Evolutionary conservation across 495 filamentous ascomycete species (phyloP), one percentile per base, ranked within the genome.

Genomic region (Hapsidospora chrysogenum): DNA sequence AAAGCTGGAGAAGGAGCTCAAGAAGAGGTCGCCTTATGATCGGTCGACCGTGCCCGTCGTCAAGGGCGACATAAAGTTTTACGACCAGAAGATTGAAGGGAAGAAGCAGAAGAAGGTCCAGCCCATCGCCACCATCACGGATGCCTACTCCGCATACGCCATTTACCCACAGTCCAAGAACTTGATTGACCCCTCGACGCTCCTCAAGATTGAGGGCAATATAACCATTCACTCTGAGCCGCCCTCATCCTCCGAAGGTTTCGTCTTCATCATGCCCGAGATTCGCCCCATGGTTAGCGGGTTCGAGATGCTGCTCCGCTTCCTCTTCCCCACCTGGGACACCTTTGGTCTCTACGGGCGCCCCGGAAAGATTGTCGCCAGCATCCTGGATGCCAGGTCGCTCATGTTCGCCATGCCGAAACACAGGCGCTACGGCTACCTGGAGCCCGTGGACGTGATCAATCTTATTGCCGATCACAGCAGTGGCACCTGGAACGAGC

Each of bases 331-430:
- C 1, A 81, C 82, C 0, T 99, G 82, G 58, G 89, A 99, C 49
- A 80, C 83, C 0, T 96, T 94, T 53, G 77, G 68, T 17, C 63
- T 96, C 10, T 99, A 99, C 45, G 89, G 89, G 5, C 80, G 89
- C 13, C 89, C 89, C 7, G 82, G 70, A 18, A 76, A 81, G 39
- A 63, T 99, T 17, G 74, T 93, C 31, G 81, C 89, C 1, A 92
- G 92, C 46, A 75, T 78, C 0, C 71, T 81, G 17, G 84, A 99
- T 53, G 61, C 76, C 3, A 76, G 80, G 39, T 87, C 89, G 39
- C 64, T 99, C 45, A 99, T 99, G 89, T 96, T 99, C 57, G 92
- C 85, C 0, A 87, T 99, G 75, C 92, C 89, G 1, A 80, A 78
- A 45, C 72, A 92, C 38, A 73, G 73, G 27, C 70, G 79, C 37